These are phyloP conservation scores for Planoprotostelium fungivorum DNA, from an alignment of 78 protist species.

Conservation along the genomic window DNA sequence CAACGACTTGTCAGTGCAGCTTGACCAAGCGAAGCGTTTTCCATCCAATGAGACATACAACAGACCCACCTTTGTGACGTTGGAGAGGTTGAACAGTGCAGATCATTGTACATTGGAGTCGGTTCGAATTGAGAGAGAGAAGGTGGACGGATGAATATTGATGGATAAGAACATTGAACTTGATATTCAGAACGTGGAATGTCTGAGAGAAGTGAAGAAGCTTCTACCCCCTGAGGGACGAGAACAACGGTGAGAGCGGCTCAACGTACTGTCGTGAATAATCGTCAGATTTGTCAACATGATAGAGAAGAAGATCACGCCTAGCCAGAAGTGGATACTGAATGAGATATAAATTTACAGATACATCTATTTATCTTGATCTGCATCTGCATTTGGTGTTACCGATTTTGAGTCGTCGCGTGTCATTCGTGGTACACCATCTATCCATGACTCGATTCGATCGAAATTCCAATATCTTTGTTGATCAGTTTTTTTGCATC, in stretches of 20 bases:
- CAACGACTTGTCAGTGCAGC: too few relatives aligned
- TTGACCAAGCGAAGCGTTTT: neutral
- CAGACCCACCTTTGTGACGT: too few relatives aligned
- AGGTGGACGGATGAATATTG: neutral
- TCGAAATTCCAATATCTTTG: too few relatives aligned
- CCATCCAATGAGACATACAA: too few relatives aligned
- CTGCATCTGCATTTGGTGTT: too few relatives aligned
- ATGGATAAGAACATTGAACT: neutral
- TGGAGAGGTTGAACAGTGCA: too few relatives aligned
- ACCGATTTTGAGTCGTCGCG: too few relatives aligned
- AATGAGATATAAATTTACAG: neutral
- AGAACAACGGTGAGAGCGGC: neutral
- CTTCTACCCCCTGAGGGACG: neutral
- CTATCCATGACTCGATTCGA: too few relatives aligned
- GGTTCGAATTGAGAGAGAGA: neutral
- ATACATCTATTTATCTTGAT: too few relatives aligned
- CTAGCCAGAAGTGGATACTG: neutral
- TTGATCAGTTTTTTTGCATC: too few relatives aligned
- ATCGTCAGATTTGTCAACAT: neutral
- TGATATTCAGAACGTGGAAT: neutral
- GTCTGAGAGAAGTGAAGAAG: neutral
- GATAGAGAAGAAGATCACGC: neutral
- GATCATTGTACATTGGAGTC: too few relatives aligned
- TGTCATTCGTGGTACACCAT: too few relatives aligned
- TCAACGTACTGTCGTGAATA: neutral